Evolutionary conservation across 75 land plant species (phyloP), one percentile per base, ranked within the genome.

Genomic region (Adiantum capillusveneris): DNA sequence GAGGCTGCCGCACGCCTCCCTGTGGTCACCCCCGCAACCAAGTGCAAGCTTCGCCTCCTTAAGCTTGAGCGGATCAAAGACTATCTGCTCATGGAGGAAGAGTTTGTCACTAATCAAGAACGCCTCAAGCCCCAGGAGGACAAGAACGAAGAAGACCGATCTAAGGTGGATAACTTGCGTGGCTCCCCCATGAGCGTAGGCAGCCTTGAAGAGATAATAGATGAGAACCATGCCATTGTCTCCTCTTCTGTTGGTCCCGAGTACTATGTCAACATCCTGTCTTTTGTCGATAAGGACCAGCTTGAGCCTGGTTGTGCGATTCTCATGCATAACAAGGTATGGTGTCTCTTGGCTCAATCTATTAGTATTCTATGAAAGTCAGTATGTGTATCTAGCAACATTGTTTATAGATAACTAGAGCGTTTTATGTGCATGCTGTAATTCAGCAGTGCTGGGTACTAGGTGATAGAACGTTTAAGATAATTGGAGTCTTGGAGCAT

Each of bases 171-270:
- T 55, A 90, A 88, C 39, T 58, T 85, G 21, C 46, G 94, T 0
- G 94, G 94, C 6, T 74, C 90, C 11, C 94, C 94, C 22, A 88
- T 85, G 94, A 88, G 94, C 62, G 90, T 88, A 5, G 90, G 90
- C n/a, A 88, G 63, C 43, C 53, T 88, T 28, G 94, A 88, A 70
- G 94, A 88, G 68, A 63, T 86, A 2, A 88, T 88, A 31, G 93
- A 85, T 52, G 93, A 88, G 78, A 88, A 82, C 59, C 93, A 88
- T 44, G 93, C 90, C 30, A 88, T 88, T 25, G 93, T 88, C 16
- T 85, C 89, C 22, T 79, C 83, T 5, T 88, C 90, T 0, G 90
- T 88, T 1, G 93, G 93, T 11, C 93, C 90, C 0, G 90, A 88
- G 70, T 88, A 88, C 55, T 88, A 88, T 65, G 93, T 88, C 19